Conservation (phyloP, 345 rosid species). For the Limnanthes douglasii region DNA sequence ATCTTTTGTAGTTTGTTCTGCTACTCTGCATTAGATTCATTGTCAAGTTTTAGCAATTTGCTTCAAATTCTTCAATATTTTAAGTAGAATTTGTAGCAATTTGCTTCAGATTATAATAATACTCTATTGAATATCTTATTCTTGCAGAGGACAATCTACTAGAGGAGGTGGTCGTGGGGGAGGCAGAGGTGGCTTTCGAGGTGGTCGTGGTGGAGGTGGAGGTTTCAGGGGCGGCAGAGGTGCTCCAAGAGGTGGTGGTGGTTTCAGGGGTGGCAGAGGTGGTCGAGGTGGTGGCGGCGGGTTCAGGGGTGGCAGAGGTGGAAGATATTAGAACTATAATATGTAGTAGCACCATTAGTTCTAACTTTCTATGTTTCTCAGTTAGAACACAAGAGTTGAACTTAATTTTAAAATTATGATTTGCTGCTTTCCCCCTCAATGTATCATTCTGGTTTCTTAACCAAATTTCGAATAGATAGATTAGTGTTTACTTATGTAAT, state of each 20-base stretch:
- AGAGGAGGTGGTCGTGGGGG: conserved; percentile 38
- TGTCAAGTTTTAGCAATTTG: neutral
- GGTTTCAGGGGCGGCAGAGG: conserved; percentile 54
- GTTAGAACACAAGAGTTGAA: no score
- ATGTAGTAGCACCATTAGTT: no score
- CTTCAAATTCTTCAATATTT: neutral
- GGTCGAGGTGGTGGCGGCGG: conserved; percentile 59
- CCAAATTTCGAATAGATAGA: no score
- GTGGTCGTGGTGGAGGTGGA: conserved; percentile 23
- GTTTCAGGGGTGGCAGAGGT: conserved; percentile 40
- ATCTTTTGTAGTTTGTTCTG: no score
- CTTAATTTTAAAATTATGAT: no score
- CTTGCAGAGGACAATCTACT: conserved; percentile 34
- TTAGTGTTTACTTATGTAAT: no score
- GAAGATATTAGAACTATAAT: no score
- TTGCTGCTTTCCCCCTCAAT: no score
- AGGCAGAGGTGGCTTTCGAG: conserved; percentile 25
- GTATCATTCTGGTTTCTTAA: no score
- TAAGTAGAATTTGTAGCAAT: neutral
- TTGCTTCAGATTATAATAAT: conserved; percentile 4
- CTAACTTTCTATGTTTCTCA: no score
- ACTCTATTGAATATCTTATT: conserved; percentile 2
- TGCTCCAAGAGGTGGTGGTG: conserved; percentile 31
- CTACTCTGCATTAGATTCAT: no score
- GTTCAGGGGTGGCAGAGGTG: conserved; percentile 78